These are phyloP conservation scores for Raddia distichophylla DNA, from an alignment of 176 grass and related monocot genomes.

Conservation along the genomic window DNA sequence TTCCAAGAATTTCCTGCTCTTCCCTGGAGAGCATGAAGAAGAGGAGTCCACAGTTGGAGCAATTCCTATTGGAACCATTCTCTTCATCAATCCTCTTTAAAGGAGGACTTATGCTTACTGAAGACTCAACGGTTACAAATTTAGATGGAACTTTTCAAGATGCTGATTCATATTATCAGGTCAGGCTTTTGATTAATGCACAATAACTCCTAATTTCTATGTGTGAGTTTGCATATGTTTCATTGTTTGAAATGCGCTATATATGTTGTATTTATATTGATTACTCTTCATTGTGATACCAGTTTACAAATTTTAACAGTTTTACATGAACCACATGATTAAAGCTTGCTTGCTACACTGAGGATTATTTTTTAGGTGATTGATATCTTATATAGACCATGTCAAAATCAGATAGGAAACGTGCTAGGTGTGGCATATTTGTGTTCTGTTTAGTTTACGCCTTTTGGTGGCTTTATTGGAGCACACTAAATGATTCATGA, in stretches of 20 bases:
- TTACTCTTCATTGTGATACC: neutral
- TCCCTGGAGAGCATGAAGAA: constrained; percentile 78
- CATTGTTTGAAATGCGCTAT: constrained; percentile 10
- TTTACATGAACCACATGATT: constrained; percentile 1
- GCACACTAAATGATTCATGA: constrained; percentile 24
- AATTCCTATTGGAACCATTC: constrained; percentile 61
- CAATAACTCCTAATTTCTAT: constrained; percentile 41
- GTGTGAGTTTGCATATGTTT: neutral
- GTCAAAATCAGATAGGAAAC: neutral
- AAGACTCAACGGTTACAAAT: constrained; percentile 59
- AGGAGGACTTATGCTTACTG: constrained; percentile 59
- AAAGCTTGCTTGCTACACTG: neutral
- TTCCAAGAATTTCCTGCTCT: constrained; percentile 76
- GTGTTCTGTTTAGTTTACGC: constrained; percentile 13
- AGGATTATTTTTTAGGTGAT: constrained; percentile 6
- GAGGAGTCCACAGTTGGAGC: constrained; percentile 62
- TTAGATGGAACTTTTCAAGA: constrained; percentile 75
- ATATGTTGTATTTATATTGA: neutral
- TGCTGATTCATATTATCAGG: constrained; percentile 78
- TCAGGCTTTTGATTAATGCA: constrained; percentile 46
- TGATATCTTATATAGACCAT: constrained; percentile 21
- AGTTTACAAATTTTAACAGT: neutral
- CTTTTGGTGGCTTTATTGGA: neutral
- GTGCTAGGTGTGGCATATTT: neutral
- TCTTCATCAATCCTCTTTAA: constrained; percentile 55